Percentiles rank a stretch among this genome's conserved stretches.
phyloP scores from a whole-genome alignment of 2,329 filamentous ascomycete species.

The Leptographium radiaticola region DNA sequence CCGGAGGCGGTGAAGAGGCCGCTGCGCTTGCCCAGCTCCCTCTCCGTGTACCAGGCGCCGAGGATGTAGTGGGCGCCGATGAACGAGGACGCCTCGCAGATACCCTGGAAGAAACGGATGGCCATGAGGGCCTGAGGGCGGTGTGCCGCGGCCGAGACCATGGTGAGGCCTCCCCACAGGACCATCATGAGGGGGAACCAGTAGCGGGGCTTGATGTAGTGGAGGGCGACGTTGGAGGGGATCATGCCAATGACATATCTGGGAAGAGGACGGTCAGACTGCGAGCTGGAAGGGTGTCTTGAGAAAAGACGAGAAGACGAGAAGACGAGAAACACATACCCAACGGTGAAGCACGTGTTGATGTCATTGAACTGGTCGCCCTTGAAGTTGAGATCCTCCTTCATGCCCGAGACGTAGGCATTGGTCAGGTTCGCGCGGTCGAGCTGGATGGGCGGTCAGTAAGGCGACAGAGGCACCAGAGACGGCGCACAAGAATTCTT shows the following conservation, averaged over 20 bases:
- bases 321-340: slow-evolving; percentile 17
- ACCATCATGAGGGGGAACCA: slow-evolving; percentile 53
- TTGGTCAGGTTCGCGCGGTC: slow-evolving; percentile 39
- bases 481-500: slow-evolving; percentile 8
- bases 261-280: neutral
- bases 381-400: slow-evolving; percentile 33
- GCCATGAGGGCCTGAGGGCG: slow-evolving; percentile 43
- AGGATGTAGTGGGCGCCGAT: slow-evolving; percentile 46
- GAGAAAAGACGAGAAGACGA: neutral
- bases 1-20: slow-evolving; percentile 49
- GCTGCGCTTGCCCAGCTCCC: slow-evolving; percentile 47
- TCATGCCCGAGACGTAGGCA: slow-evolving; percentile 41
- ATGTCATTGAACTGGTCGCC: slow-evolving; percentile 39
- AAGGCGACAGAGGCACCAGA: neutral
- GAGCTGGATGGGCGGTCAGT: slow-evolving; percentile 15
- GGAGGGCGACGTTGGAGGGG: slow-evolving; percentile 47
- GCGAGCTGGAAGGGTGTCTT: no score
- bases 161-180: slow-evolving; percentile 50
- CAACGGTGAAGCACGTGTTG: slow-evolving; percentile 36
- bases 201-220: slow-evolving; percentile 48
- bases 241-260: slow-evolving; percentile 42
- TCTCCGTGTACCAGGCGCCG: slow-evolving; percentile 46
- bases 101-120: slow-evolving; percentile 42
- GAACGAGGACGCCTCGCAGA: slow-evolving; percentile 44
- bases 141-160: slow-evolving; percentile 41